Evolutionary conservation across 2,329 filamentous ascomycete species (phyloP).

Genomic region (Phialophora expanda): DNA sequence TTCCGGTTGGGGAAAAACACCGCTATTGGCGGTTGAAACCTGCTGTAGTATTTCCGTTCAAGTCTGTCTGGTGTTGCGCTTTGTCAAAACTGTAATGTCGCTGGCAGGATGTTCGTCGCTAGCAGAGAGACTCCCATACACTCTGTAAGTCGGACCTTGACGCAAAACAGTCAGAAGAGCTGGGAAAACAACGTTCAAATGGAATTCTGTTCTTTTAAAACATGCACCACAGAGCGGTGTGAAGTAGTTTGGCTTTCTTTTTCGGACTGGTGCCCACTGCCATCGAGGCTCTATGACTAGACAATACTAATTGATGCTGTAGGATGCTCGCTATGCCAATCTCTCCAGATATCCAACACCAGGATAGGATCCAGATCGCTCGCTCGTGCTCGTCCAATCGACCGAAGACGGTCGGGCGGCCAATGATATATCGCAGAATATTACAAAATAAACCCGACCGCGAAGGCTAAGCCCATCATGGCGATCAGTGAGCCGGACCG

Average conservation of each 20-base stretch:
- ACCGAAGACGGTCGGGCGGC: neutral
- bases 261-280: conserved; percentile 4
- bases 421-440: conserved; percentile 1
- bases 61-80: too few relatives aligned
- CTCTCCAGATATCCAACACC: neutral
- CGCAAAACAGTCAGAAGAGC: neutral
- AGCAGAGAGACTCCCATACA: too few relatives aligned
- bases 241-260: neutral
- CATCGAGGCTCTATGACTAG: conserved; percentile 5
- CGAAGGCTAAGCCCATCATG: conserved; percentile 20
- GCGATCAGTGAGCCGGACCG: conserved; percentile 4
- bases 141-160: neutral
- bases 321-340: neutral
- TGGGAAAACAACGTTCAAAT: neutral
- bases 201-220: neutral
- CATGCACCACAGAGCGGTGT: neutral
- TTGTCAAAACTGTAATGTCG: too few relatives aligned
- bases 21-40: too few relatives aligned
- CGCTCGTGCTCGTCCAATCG: neutral
- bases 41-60: too few relatives aligned
- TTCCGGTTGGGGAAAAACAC: too few relatives aligned
- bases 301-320: neutral
- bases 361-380: neutral
- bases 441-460: conserved; percentile 29
- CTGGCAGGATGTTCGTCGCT: too few relatives aligned